Conservation (phyloP, 441 rosid genomes). For the Erodium chrysanthum region DNA sequence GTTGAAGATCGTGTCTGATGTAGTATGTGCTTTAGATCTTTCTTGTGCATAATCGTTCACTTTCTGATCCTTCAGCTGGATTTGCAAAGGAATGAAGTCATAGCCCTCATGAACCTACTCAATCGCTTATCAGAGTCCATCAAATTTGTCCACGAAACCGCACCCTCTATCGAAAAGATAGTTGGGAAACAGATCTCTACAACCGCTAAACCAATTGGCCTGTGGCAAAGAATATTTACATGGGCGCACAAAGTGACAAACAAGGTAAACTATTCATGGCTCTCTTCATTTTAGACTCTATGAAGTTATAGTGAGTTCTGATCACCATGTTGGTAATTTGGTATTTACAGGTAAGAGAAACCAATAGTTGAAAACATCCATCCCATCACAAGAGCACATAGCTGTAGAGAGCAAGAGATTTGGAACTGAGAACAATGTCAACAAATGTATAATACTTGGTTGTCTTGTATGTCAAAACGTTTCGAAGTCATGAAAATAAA, state of each 20-base stretch:
- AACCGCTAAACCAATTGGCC: conserved; percentile 16
- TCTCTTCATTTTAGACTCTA: neutral
- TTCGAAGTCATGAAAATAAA: neutral
- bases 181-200: conserved; percentile 2
- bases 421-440: neutral
- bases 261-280: conserved; percentile 15
- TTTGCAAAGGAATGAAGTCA: conserved; percentile 26
- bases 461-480: neutral
- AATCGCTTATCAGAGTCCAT: conserved; percentile 25
- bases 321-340: neutral
- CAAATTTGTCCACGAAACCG: conserved; percentile 18
- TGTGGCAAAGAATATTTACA: conserved; percentile 25
- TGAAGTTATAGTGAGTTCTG: neutral
- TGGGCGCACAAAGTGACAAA: conserved; percentile 20
- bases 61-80: conserved; percentile 18
- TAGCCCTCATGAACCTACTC: conserved; percentile 26
- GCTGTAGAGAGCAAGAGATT: neutral
- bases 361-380: neutral
- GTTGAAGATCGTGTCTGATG: too few relatives aligned
- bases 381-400: neutral
- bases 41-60: neutral
- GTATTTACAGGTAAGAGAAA: neutral
- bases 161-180: neutral
- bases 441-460: neutral
- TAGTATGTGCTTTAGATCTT: neutral